phyloP scores from a whole-genome alignment of 192 early-diverging fungal genomes.

The Backusella westeae region DNA sequence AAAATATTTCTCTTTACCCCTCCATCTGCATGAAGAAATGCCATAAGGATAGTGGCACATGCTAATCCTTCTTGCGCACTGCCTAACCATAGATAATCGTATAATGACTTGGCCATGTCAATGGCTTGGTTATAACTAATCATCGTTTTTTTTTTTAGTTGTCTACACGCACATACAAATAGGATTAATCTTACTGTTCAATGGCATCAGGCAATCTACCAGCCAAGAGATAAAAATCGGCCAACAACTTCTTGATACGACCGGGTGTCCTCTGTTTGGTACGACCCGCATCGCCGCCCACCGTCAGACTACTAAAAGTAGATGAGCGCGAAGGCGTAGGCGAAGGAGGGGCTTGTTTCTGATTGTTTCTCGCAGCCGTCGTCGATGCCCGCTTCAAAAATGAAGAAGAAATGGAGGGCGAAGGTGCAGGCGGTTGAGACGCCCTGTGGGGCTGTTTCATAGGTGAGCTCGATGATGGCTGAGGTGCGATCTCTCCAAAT shows the following conservation, averaged over 20 bases:
- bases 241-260: slow-evolving; percentile 70
- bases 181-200: slow-evolving; percentile 41
- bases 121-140: slow-evolving; percentile 64
- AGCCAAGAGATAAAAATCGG: slow-evolving; percentile 75
- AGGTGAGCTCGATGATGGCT: slow-evolving; percentile 8
- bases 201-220: slow-evolving; percentile 75
- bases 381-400: slow-evolving; percentile 24
- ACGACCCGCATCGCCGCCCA: slow-evolving; percentile 29
- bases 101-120: slow-evolving; percentile 60
- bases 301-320: slow-evolving; percentile 12
- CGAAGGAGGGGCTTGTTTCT: slow-evolving; percentile 35
- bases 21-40: slow-evolving; percentile 44
- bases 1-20: slow-evolving; percentile 6
- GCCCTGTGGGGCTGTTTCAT: neutral
- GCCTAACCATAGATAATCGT: slow-evolving; percentile 76
- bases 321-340: slow-evolving; percentile 45
- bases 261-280: slow-evolving; percentile 65
- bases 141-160: neutral
- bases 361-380: neutral
- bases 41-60: slow-evolving; percentile 57
- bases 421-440: slow-evolving; percentile 4
- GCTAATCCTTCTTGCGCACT: slow-evolving; percentile 69
- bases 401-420: slow-evolving; percentile 14
- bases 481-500: neutral
- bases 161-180: no score